Percentiles rank a stretch among this genome's conserved stretches.
Evolutionary conservation across 805 yeast species (phyloP).

Genomic region (Scheffersomyces amazonensis): DNA sequence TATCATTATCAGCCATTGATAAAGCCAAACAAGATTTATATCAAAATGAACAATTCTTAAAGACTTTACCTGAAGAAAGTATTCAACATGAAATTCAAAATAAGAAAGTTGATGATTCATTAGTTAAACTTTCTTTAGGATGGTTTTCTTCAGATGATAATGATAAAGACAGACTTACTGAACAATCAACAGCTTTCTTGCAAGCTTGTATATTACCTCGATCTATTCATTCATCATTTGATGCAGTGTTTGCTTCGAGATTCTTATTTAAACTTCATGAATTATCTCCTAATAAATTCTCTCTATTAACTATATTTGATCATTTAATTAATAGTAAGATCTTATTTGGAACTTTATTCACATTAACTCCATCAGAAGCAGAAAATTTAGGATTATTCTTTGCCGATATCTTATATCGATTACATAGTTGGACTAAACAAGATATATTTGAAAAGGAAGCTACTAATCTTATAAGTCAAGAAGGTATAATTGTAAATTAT

Average conservation of each 20-base stretch:
- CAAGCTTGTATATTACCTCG: constrained; percentile 75
- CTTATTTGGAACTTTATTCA: constrained; percentile 57
- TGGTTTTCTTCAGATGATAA: constrained; percentile 39
- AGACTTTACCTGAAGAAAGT: constrained; percentile 36
- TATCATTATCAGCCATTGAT: constrained; percentile 16
- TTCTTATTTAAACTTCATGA: constrained; percentile 55
- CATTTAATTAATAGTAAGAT: constrained; percentile 47
- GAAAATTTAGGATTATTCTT: constrained; percentile 80
- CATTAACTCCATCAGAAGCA: constrained; percentile 73
- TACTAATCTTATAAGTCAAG: constrained; percentile 19
- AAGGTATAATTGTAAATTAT: constrained; percentile 14
- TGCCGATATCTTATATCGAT: constrained; percentile 47
- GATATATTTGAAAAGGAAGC: constrained; percentile 20
- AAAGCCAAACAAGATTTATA: constrained; percentile 20
- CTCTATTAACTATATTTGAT: constrained; percentile 39
- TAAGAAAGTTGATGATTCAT: constrained; percentile 21
- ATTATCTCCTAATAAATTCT: constrained; percentile 29
- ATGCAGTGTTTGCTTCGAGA: constrained; percentile 67
- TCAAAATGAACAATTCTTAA: constrained; percentile 21
- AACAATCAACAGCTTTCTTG: constrained; percentile 35
- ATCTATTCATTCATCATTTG: constrained; percentile 73
- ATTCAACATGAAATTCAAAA: constrained; percentile 43
- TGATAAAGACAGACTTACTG: too few relatives aligned
- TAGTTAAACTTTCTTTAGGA: constrained; percentile 18
- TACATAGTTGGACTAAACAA: constrained; percentile 44